These are phyloP conservation scores for Pseudogymnoascus sp. DNA, from an alignment of 2,329 filamentous ascomycete genomes.

Conservation along the genomic window DNA sequence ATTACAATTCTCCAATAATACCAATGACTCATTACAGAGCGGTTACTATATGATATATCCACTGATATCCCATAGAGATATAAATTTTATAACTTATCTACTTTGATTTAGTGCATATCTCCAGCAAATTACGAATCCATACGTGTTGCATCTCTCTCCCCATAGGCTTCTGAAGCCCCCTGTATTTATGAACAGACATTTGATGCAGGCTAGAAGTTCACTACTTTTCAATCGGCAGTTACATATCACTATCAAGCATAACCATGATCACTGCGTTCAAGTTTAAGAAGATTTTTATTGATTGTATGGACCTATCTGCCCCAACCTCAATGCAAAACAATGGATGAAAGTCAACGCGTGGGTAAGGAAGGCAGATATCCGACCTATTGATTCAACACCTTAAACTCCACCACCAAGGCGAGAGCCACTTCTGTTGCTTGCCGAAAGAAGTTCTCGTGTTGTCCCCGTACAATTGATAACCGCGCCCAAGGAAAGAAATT, in stretches of 20 bases:
- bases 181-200: neutral
- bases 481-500: constrained; percentile 7
- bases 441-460: neutral
- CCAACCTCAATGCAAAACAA: neutral
- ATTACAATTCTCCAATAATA: neutral
- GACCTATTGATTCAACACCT: neutral
- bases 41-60: neutral
- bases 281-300: neutral
- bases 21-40: neutral
- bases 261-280: neutral
- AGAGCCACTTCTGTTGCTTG: neutral
- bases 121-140: neutral
- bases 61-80: neutral
- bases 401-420: constrained; percentile 3
- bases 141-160: neutral
- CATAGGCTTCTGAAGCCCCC: no score
- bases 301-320: neutral
- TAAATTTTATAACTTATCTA: neutral
- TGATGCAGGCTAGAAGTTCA: neutral
- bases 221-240: neutral
- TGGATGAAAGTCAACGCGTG: neutral
- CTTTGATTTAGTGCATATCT: neutral
- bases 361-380: neutral
- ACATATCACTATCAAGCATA: neutral
- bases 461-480: neutral